phyloP scores from a whole-genome alignment of 768 basidiomycete genomes.

The Pulveroboletus sp. region DNA sequence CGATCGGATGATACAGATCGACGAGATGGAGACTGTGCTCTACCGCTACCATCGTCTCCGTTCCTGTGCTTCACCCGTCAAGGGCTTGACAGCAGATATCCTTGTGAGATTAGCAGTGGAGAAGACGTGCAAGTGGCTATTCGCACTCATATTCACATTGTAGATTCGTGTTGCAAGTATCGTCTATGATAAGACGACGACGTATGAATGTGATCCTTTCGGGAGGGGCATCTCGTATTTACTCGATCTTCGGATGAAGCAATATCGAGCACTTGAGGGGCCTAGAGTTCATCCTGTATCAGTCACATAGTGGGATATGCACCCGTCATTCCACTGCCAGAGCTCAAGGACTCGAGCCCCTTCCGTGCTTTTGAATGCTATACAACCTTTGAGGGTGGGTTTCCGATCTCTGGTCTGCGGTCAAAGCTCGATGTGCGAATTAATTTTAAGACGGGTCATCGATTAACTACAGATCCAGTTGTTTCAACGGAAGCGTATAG shows the following conservation, averaged over 20 bases:
- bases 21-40: conserved; percentile 43
- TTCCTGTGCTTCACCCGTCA: conserved; percentile 71
- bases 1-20: conserved; percentile 39
- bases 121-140: not conserved
- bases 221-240: conserved; percentile 38
- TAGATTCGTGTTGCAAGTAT: conserved; percentile 52
- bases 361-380: not conserved
- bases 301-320: not conserved
- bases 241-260: conserved; percentile 23
- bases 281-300: not conserved
- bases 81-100: conserved; percentile 81
- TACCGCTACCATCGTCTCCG: conserved; percentile 87
- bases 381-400: not conserved
- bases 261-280: conserved; percentile 17
- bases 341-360: too few species aligned
- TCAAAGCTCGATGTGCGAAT: not conserved
- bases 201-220: conserved; percentile 56
- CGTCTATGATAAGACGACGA: conserved; percentile 48
- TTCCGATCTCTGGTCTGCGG: not conserved
- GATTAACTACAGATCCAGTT: not conserved
- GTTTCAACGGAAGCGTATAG: not conserved
- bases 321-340: not conserved
- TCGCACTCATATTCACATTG: not conserved
- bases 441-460: not conserved
- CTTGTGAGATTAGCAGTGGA: conserved; percentile 44